Evolutionary conservation across 805 yeast species (phyloP), one percentile per base, ranked within the genome.

Genomic region (Candida vartiovaarae): DNA sequence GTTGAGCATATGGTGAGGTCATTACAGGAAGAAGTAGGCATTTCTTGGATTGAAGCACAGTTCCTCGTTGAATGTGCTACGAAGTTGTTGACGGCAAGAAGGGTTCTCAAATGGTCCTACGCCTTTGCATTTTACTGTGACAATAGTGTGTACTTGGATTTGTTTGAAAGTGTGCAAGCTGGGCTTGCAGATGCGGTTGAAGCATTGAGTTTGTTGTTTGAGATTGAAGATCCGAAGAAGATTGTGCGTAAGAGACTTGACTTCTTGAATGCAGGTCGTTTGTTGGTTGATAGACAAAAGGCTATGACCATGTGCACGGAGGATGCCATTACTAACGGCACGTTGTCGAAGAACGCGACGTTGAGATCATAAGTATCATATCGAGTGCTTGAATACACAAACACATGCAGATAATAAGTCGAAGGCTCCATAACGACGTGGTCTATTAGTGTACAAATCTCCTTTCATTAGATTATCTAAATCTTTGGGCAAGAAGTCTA

Each of bases 41-140:
- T 77, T 38, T 81, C 95, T 2, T 88, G 95, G 95, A 84, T 82
- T 41, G 96, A 90, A 56, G 83, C 88, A 1, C 93, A 86, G 54
- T 91, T 84, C 57, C 71, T 90, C 40, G 75, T 82, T 8, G 91
- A 85, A 42, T 79, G 91, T 34, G 80, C 85, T 34, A 71, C 73
- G 38, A 73, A 75, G 2, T 64, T 91, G 44, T 68, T 80, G 29
- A 73, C 72, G 45, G 85, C 95, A 6, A 70, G 98, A 46, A 77
- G 79, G 36, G 77, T 87, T 2, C 68, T 93, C 41, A 85, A 88
- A 67, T 93, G 98, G 97, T 79, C 96, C 0, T 90, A 86, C 63
- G 89, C 87, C 3, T 75, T 88, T 53, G 80, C 87, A 9, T 91
- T 66, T 56, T 86, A 80, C 59, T 67, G 88, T 31, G 72, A 70